Conservation (phyloP, 2,329 filamentous ascomycete genomes). For the Corniculantispora saksenae region DNA sequence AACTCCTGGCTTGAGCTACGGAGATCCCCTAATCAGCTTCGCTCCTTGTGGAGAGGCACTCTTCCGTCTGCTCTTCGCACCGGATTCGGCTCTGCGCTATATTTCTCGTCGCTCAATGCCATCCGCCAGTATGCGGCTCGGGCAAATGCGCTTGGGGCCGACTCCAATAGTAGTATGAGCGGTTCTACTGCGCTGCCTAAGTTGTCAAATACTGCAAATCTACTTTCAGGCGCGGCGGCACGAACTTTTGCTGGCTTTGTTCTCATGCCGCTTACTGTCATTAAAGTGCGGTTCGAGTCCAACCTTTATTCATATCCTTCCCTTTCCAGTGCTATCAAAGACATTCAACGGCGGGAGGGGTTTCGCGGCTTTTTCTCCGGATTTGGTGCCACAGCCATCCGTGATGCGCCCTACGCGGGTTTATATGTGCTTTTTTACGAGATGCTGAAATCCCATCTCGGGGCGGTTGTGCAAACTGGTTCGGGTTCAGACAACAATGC, state of each 20-base stretch:
- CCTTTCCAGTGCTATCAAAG: slow-evolving; percentile 67
- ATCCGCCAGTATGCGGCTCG: slow-evolving; percentile 61
- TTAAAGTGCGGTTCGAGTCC: slow-evolving; percentile 95
- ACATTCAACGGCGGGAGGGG: slow-evolving; percentile 75
- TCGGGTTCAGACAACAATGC: slow-evolving; percentile 17
- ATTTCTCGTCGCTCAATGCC: slow-evolving; percentile 86
- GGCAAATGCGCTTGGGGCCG: slow-evolving; percentile 23
- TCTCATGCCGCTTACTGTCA: slow-evolving; percentile 93
- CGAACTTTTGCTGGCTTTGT: slow-evolving; percentile 84
- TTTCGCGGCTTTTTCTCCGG: slow-evolving; percentile 86
- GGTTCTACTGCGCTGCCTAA: slow-evolving; percentile 75
- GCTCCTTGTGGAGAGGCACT: slow-evolving; percentile 87
- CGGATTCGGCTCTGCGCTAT: slow-evolving; percentile 88
- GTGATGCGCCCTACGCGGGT: slow-evolving; percentile 95
- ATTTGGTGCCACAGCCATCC: slow-evolving; percentile 87
- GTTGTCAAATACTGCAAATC: slow-evolving; percentile 80
- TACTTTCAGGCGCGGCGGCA: slow-evolving; percentile 80
- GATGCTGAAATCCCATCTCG: slow-evolving; percentile 68
- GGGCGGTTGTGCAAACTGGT: slow-evolving; percentile 22
- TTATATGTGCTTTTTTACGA: slow-evolving; percentile 96
- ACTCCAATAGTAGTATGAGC: slow-evolving; percentile 25
- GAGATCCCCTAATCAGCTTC: slow-evolving; percentile 61
- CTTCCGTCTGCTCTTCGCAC: slow-evolving; percentile 91
- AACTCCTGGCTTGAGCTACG: slow-evolving; percentile 41
- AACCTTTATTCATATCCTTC: slow-evolving; percentile 82